Evolutionary conservation across 176 grass and related monocot species (phyloP).

Genomic region (Carex pumila): DNA sequence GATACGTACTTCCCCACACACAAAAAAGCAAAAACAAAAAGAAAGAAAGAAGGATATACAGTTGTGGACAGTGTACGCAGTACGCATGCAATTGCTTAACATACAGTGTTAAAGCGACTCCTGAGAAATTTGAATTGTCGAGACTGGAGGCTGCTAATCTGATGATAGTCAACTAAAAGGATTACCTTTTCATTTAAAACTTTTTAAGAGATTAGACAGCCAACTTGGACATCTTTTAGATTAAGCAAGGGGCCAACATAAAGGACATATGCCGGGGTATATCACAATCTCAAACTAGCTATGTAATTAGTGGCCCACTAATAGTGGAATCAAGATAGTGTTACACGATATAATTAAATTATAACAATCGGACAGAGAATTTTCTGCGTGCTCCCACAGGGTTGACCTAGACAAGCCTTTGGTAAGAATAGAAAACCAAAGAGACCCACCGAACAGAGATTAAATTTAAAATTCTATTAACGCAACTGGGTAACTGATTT

Average conservation of each 20-base stretch:
- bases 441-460: not conserved
- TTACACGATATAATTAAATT: not conserved
- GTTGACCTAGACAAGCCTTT: not conserved
- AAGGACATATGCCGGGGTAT: not conserved
- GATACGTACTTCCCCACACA: not conserved
- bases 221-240: not conserved
- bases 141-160: not conserved
- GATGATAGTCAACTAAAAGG: not conserved
- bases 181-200: not conserved
- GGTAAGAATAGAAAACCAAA: not conserved
- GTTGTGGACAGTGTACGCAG: not conserved
- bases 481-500: not conserved
- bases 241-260: not conserved
- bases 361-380: not conserved
- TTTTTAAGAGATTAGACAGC: not conserved
- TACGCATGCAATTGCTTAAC: not conserved
- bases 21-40: no score
- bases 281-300: not conserved
- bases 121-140: not conserved
- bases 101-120: slow-evolving; percentile 4
- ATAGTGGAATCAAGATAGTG: not conserved
- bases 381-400: slow-evolving; percentile 14
- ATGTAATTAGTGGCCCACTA: not conserved
- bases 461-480: not conserved
- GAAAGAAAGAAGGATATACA: not conserved